Evolutionary conservation across 2,329 filamentous ascomycete species (phyloP), one percentile per base, ranked within the genome.

Genomic region (Elsinoe arachidis): DNA sequence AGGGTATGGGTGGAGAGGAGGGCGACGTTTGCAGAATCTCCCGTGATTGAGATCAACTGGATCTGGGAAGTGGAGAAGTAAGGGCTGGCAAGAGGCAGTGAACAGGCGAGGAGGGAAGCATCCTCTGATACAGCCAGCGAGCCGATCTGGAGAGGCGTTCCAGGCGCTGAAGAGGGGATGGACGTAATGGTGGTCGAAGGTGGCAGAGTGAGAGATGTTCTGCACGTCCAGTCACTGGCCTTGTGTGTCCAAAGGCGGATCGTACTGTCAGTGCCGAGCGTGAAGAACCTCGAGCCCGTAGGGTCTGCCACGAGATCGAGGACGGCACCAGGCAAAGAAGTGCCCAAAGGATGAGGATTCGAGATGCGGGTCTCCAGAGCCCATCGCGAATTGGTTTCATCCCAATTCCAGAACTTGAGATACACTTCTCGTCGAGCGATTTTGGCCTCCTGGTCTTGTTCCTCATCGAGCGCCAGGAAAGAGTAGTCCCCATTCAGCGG

Each of bases 391-490:
- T 67, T 76, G 67, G 65, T 77, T 66, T 65, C 76, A 67, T 72
- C 81, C 82, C 72, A 87, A 72, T 69, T 84, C 93, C 93, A 99
- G 69, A 99, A 93, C 68, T 96, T 96, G 52, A 99, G 77, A 65
- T 87, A 88, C 0, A 90, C 81, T 68, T 97, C 92, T 43, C 80
- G 79, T 73, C 77, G 62, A 72, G 74, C 60, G 66, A 72, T 55
- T 70, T 76, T 67, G 60, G 79, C 73, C 55, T 76, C 74, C 7
- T 63, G 56, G 7, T 65, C 58, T 38, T 61, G 63, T 12, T 68
- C 65, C 51, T 73, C 66, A 43, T 74, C 70, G 11, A 70, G 65
- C 54, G 76, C 71, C 26, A 87, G 70, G 57, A 79, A 79, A 38
- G 81, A 78, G 12, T 88, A 72, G 66, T 96, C 90, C 59, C 80